Conservation (phyloP, 1,139 yeast genomes). For the Suhomyces coccinellae region DNA sequence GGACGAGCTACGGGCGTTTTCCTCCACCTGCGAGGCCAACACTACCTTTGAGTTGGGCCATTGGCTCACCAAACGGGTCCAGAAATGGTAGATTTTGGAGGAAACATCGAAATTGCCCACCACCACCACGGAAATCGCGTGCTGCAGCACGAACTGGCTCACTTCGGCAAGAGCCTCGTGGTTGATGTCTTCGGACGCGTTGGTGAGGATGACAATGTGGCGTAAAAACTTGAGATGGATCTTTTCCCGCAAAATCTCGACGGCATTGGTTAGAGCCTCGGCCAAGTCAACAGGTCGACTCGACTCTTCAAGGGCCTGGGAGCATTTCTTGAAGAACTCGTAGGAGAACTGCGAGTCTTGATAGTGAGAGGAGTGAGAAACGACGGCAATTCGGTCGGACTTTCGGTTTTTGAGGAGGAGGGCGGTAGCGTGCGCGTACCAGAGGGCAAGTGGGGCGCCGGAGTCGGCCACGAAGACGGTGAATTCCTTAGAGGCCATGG, state of each 20-base stretch:
- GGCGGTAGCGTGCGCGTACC: slow-evolving; percentile 42
- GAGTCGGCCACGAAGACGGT: slow-evolving; percentile 56
- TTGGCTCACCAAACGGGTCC: slow-evolving; percentile 18
- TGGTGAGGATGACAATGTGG: slow-evolving; percentile 50
- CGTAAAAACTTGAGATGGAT: slow-evolving; percentile 32
- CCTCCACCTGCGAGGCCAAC: slow-evolving; percentile 18
- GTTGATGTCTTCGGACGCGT: slow-evolving; percentile 21
- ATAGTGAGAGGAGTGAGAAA: slow-evolving; percentile 26
- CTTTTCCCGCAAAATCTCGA: slow-evolving; percentile 32
- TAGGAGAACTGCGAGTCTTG: slow-evolving; percentile 28
- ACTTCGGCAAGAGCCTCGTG: slow-evolving; percentile 18
- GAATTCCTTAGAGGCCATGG: slow-evolving; percentile 22
- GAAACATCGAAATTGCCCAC: slow-evolving; percentile 1
- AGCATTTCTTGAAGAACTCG: slow-evolving; percentile 17
- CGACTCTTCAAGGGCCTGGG: background rate
- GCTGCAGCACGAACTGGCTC: slow-evolving; percentile 20
- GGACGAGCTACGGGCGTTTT: slow-evolving; percentile 20
- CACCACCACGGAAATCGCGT: slow-evolving; percentile 26
- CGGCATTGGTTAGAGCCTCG: slow-evolving; percentile 31
- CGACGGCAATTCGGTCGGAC: slow-evolving; percentile 54
- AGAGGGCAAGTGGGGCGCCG: slow-evolving; percentile 32
- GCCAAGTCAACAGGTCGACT: slow-evolving; percentile 19
- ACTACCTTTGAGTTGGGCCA: slow-evolving; percentile 18
- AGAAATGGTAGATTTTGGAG: slow-evolving; percentile 6
- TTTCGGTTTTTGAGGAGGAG: slow-evolving; percentile 54